These are phyloP conservation scores for Chamaecyparis obtusa DNA, from an alignment of 75 land plant species.

Conservation along the genomic window DNA sequence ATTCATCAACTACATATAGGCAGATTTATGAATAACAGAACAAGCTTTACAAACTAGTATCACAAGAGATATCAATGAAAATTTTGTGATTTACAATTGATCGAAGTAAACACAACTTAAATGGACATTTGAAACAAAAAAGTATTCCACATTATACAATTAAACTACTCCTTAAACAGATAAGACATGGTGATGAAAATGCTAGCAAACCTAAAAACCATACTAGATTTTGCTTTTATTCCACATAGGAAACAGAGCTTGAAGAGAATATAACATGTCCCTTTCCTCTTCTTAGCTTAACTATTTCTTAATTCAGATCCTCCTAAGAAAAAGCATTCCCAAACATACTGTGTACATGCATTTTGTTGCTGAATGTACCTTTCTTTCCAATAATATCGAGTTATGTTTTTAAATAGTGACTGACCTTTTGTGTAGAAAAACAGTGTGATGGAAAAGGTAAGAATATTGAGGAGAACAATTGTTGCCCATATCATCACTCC, in stretches of 20 bases:
- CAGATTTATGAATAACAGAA: neutral
- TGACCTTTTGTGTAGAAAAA: slow-evolving; percentile 86
- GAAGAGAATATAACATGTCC: neutral
- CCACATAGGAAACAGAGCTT: neutral
- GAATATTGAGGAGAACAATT: slow-evolving; percentile 61
- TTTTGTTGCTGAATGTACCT: neutral
- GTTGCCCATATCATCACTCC: slow-evolving; percentile 92
- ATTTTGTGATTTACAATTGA: neutral
- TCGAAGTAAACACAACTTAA: neutral
- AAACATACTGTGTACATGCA: neutral
- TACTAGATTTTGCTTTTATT: neutral
- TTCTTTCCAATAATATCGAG: neutral
- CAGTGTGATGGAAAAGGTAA: slow-evolving; percentile 73
- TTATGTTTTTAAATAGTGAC: neutral
- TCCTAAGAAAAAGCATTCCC: neutral
- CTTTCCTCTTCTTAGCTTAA: neutral
- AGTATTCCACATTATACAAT: neutral
- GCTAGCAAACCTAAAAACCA: neutral
- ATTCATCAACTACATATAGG: no score
- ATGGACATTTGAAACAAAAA: neutral
- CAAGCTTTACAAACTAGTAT: neutral
- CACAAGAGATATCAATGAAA: neutral
- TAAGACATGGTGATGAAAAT: neutral
- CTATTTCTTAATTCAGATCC: neutral
- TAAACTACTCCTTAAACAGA: neutral